A percentile compares a stretch with the other conserved stretches of the same genome.
Evolutionary conservation across 345 rosid genomes (phyloP).

Genomic region (Moringa oleifera): DNA sequence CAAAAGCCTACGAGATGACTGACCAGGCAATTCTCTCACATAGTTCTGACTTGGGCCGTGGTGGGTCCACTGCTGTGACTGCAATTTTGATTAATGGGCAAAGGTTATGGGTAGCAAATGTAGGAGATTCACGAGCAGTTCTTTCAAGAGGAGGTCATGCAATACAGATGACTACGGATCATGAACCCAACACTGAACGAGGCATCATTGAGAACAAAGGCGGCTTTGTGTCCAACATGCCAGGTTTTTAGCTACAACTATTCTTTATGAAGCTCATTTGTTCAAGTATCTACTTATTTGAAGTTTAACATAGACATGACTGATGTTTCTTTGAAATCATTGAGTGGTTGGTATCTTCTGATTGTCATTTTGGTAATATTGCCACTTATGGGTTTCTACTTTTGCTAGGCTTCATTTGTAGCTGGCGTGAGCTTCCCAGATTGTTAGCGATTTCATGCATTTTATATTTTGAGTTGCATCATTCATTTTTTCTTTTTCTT

Average conservation of each 20-base stretch:
- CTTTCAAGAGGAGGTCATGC: conserved; percentile 54
- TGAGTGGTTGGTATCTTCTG: not conserved
- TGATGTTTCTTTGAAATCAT: conserved; percentile 1
- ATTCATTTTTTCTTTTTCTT: no score
- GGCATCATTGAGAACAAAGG: conserved; percentile 61
- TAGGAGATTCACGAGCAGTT: conserved; percentile 69
- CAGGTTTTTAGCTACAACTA: conserved; percentile 31
- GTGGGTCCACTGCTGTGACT: conserved; percentile 81
- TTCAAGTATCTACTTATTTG: not conserved
- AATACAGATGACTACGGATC: conserved; percentile 51
- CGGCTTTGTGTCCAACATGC: conserved; percentile 76
- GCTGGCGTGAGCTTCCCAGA: not conserved
- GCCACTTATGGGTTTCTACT: not conserved
- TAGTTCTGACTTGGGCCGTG: conserved; percentile 57
- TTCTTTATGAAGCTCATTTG: not conserved
- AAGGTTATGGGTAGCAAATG: conserved; percentile 57
- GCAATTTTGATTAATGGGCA: conserved; percentile 52
- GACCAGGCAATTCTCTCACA: conserved; percentile 58
- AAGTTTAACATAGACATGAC: not conserved
- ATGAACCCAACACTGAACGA: conserved; percentile 67
- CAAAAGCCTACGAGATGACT: conserved; percentile 62
- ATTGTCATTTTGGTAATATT: not conserved
- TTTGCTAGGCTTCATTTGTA: not conserved
- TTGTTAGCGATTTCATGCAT: not conserved
- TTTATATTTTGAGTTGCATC: no score